Evolutionary conservation across 805 yeast genomes (phyloP).

Genomic region (Sugiyamaella smithiae): DNA sequence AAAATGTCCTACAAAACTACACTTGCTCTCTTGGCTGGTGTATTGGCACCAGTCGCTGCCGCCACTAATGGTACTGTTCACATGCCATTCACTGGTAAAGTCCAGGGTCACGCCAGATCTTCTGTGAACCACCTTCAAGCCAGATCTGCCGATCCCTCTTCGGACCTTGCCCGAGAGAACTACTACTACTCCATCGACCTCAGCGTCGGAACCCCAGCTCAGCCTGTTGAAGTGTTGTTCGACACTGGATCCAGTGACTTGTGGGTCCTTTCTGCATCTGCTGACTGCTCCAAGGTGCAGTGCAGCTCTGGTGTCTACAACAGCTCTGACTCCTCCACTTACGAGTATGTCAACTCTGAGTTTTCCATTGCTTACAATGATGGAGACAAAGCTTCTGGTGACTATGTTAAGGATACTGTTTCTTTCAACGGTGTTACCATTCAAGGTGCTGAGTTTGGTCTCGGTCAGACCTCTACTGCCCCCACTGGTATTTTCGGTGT

Average conservation of each 20-base stretch:
- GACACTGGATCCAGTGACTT: slow-evolving; percentile 71
- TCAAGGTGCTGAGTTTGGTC: slow-evolving; percentile 24
- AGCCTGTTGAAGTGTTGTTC: slow-evolving; percentile 50
- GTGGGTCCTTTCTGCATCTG: slow-evolving; percentile 43
- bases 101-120: neutral
- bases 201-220: slow-evolving; percentile 55
- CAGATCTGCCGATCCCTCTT: neutral
- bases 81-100: neutral
- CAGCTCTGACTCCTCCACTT: slow-evolving; percentile 16
- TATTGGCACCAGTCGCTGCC: neutral
- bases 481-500: slow-evolving; percentile 40
- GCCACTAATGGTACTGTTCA: neutral
- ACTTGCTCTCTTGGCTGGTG: neutral
- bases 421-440: slow-evolving; percentile 46
- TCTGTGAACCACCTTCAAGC: neutral
- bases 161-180: neutral
- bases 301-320: slow-evolving; percentile 6
- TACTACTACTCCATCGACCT: slow-evolving; percentile 13
- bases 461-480: slow-evolving; percentile 2
- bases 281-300: slow-evolving; percentile 1
- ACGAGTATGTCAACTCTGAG: slow-evolving; percentile 17
- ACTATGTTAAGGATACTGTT: slow-evolving; percentile 59
- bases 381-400: slow-evolving; percentile 42
- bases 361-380: slow-evolving; percentile 35
- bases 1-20: neutral